phyloP scores from a whole-genome alignment of 768 basidiomycete genomes.

The Phylloporus scabripes region DNA sequence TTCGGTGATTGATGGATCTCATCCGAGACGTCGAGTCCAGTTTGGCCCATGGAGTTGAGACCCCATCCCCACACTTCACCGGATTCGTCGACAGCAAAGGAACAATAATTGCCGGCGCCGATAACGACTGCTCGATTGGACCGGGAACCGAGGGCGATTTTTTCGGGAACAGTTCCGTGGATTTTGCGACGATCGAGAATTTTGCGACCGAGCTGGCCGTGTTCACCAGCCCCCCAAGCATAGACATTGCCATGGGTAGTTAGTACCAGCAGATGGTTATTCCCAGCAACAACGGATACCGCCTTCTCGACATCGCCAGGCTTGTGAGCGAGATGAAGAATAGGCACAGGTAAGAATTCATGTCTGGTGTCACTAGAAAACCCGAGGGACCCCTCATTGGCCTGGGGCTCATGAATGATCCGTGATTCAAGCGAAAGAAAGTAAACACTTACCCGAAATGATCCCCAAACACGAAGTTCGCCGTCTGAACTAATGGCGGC shows the following conservation, averaged over 20 bases:
- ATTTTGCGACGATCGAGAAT: constrained; percentile 85
- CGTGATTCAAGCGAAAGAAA: not conserved
- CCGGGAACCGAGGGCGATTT: constrained; percentile 69
- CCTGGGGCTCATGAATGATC: constrained; percentile 35
- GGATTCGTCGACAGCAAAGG: constrained; percentile 81
- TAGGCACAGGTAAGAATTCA: constrained; percentile 61
- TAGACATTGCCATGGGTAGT: constrained; percentile 86
- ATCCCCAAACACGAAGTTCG: constrained; percentile 82
- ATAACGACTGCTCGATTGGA: constrained; percentile 59
- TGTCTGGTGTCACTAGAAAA: constrained; percentile 64
- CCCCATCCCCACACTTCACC: constrained; percentile 95
- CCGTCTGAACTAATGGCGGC: constrained; percentile 79
- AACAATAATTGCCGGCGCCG: constrained; percentile 81
- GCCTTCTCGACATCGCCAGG: constrained; percentile 67
- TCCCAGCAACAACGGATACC: constrained; percentile 70
- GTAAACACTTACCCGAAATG: constrained; percentile 66
- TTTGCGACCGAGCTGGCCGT: constrained; percentile 86
- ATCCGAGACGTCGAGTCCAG: constrained; percentile 50
- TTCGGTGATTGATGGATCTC: constrained; percentile 59
- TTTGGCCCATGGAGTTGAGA: constrained; percentile 86
- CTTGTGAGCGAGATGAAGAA: constrained; percentile 53
- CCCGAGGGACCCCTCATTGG: constrained; percentile 77
- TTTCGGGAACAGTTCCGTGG: constrained; percentile 84
- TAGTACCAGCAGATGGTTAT: constrained; percentile 85
- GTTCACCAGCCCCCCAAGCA: constrained; percentile 87